Percentiles rank a stretch among this genome's conserved stretches.
Evolutionary conservation across 2,329 filamentous ascomycete genomes (phyloP).

Genomic region (Claviceps paspali): DNA sequence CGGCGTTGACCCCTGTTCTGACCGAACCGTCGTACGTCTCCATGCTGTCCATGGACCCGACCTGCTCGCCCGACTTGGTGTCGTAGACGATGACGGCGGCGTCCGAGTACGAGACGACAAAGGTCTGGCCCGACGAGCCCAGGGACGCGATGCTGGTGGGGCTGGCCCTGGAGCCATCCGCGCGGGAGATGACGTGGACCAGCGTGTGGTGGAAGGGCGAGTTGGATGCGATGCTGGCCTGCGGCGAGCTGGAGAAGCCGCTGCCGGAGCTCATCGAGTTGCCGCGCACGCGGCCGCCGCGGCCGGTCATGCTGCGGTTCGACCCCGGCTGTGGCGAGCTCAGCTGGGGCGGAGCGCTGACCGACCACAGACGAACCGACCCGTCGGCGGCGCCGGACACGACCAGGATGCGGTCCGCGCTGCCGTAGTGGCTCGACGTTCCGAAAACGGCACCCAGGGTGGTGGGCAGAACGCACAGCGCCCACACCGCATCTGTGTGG

Average conservation of each 20-base stretch:
- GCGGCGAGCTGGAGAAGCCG: conserved; percentile 77
- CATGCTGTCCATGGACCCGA: conserved; percentile 80
- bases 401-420: conserved; percentile 73
- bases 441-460: conserved; percentile 72
- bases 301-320: conserved; percentile 38
- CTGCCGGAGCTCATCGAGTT: conserved; percentile 93
- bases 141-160: conserved; percentile 89
- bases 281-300: conserved; percentile 62
- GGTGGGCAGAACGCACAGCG: conserved; percentile 78
- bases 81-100: conserved; percentile 85
- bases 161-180: conserved; percentile 49
- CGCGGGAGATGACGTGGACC: conserved; percentile 68
- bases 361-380: conserved; percentile 83
- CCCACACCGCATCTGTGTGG: conserved; percentile 93
- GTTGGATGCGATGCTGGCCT: conserved; percentile 70
- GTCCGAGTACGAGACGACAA: conserved; percentile 87
- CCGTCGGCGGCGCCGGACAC: conserved; percentile 86
- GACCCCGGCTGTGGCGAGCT: conserved; percentile 62
- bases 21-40: conserved; percentile 83
- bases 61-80: conserved; percentile 78
- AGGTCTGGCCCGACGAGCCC: conserved; percentile 67
- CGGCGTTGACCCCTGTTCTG: conserved; percentile 71
- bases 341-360: conserved; percentile 77
- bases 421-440: conserved; percentile 57
- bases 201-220: conserved; percentile 81